These are phyloP conservation scores for Backusella australiensis DNA, from an alignment of 192 early-diverging fungal genomes.

Conservation along the genomic window DNA sequence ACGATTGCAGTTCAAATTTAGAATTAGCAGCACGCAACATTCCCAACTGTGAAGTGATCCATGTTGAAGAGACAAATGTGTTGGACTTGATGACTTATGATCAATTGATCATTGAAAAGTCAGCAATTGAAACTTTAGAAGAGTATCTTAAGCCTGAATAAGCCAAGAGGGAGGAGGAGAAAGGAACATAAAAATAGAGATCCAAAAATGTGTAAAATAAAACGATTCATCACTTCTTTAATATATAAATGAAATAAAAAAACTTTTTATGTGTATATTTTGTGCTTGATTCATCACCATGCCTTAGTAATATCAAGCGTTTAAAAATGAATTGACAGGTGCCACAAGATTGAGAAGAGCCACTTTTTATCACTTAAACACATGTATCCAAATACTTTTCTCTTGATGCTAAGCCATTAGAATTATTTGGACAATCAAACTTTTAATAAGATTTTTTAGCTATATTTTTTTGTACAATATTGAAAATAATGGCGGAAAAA, in stretches of 20 bases:
- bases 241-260: not conserved
- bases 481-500: not conserved
- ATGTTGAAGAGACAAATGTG: conserved; percentile 64
- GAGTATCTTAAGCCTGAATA: conserved; percentile 42
- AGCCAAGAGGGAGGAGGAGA: not conserved
- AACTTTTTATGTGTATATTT: no score
- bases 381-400: no score
- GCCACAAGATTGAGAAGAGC: no score
- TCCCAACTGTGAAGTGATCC: conserved; percentile 54
- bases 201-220: not conserved
- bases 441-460: not conserved
- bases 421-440: not conserved
- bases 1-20: conserved; percentile 43
- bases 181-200: not conserved
- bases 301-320: no score
- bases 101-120: conserved; percentile 63
- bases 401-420: no score
- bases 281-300: no score
- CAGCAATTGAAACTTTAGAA: conserved; percentile 61
- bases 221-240: not conserved
- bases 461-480: not conserved
- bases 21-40: conserved; percentile 63
- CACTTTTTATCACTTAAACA: no score
- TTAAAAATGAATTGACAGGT: no score
- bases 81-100: conserved; percentile 67